Evolutionary conservation across 164 flowering plant species (phyloP), one percentile per base, ranked within the genome.

Genomic region (Cinnamomum chago): DNA sequence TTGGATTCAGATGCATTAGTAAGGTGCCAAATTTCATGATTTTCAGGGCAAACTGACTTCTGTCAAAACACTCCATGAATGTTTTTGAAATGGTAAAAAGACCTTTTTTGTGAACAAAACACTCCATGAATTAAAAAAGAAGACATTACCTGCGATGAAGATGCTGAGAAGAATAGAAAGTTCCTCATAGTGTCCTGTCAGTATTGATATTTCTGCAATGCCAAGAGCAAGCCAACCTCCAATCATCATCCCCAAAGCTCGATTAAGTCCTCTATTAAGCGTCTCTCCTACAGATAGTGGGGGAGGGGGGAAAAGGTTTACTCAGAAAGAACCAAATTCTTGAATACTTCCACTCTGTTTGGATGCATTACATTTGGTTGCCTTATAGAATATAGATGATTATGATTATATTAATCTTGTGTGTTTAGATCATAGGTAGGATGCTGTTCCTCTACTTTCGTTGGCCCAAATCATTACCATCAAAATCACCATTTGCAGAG

Each of bases 151-250:
- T 85, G 82, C 81, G 24, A 90, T 62, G 72, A 94, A 92, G 67
- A 94, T 87, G 76, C 91, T 85, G 22, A 84, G 65, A 0, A 94
- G 72, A 50, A 87, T 82, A 23, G 87, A 23, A 22, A 83, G 73
- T 78, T 88, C 91, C 77, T 90, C 86, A 60, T 76, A 79, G 13
- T 80, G 64, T 51, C 97, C 96, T 28, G 86, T 55, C 64, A 72
- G 50, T 11, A 50, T 52, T 22, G 88, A 82, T 51, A 91, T 68
- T 76, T 89, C 88, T 50, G 91, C 92, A 50, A 88, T 78, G 25
- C 84, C 90, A 68, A 91, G 77, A 70, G 97, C 91, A 73, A 94
- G 90, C 4, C 86, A 88, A 72, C 98, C 97, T 58, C 96, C 98
- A 5, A 87, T 83, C n/a, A 94, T 76, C 30, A 97, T 92, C 17